These are phyloP conservation scores for Trichophaea hybrida DNA, from an alignment of 2,329 filamentous ascomycete species.

Conservation along the genomic window DNA sequence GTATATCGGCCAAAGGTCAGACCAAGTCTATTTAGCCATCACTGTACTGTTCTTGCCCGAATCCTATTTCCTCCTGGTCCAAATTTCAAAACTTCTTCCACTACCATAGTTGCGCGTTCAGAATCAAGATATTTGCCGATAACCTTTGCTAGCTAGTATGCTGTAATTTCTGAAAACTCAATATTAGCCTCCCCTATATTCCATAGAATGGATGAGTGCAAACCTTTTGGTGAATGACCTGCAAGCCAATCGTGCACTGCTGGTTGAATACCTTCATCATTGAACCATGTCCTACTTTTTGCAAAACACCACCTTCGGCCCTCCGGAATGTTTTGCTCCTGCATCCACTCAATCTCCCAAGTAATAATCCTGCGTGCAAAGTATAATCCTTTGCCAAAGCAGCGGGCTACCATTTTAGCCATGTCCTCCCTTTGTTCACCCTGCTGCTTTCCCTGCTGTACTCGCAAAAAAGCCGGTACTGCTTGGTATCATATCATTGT, in stretches of 20 bases:
- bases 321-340: slow-evolving; percentile 1
- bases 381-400: slow-evolving; percentile 5
- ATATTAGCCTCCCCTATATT: too few species aligned
- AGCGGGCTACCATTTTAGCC: slow-evolving; percentile 1
- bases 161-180: background rate
- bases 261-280: slow-evolving; percentile 12
- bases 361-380: slow-evolving; percentile 5
- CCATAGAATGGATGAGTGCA: too few species aligned
- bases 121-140: background rate
- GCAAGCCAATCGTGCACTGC: slow-evolving; percentile 8
- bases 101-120: background rate
- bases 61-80: background rate
- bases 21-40: background rate
- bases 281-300: slow-evolving; percentile 10
- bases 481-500: slow-evolving; percentile 3
- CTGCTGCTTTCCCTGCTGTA: background rate
- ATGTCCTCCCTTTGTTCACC: slow-evolving; percentile 4
- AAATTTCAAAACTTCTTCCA: background rate
- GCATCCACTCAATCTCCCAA: slow-evolving; percentile 4
- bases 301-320: slow-evolving; percentile 4
- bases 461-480: slow-evolving; percentile 5
- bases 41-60: background rate
- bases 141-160: background rate
- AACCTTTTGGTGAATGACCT: too few species aligned
- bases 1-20: background rate